Evolutionary conservation across 805 yeast species (phyloP), one percentile per base, ranked within the genome.

Genomic region (Metschnikowia aberdeeniae): DNA sequence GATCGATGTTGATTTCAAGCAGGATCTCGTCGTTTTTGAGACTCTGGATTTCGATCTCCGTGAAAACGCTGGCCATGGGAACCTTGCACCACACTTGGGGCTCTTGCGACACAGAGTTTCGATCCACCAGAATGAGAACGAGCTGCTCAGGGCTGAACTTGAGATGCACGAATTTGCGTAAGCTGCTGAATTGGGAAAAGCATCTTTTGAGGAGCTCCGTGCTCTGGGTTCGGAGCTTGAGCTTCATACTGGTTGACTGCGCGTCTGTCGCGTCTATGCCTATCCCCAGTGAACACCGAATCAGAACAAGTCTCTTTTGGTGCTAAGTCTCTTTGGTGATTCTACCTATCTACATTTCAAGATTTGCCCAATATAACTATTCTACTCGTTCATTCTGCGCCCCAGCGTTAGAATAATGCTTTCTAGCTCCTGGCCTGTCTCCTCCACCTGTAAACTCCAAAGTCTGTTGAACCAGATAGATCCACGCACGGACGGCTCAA

Each of bases 71-170:
- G 3, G 56, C 43, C 59, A 66, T 69, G 13, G 73, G 67, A 11
- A 84, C 56, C 47, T 77, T 78, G 52, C 84, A 75, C 88, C 89
- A 84, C 2, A 81, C 77, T 50, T 82, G 87, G 2, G 89, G 87
- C 46, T 81, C 84, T 32, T 58, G 66, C 36, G 73, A 68, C 24
- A 72, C 52, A 7, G 76, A 69, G 1, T 76, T 57, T 22, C 54
- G 60, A 45, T 64, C 58, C 13, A 62, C 70, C 52, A 82, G 78
- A 4, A 82, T 75, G 11, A 82, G 70, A 32, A 68, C 59, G 34
- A 84, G 61, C 45, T 70, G 70, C 1, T 66, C 59, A 3, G 74
- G 77, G 1, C 80, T 73, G 63, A 84, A 80, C 42, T 80, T 65
- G 20, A 84, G 64, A 1, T 81, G 75, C 36, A 85, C 80, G 46